Conservation (phyloP, 768 basidiomycete species). For the Tylopilus felleus region DNA sequence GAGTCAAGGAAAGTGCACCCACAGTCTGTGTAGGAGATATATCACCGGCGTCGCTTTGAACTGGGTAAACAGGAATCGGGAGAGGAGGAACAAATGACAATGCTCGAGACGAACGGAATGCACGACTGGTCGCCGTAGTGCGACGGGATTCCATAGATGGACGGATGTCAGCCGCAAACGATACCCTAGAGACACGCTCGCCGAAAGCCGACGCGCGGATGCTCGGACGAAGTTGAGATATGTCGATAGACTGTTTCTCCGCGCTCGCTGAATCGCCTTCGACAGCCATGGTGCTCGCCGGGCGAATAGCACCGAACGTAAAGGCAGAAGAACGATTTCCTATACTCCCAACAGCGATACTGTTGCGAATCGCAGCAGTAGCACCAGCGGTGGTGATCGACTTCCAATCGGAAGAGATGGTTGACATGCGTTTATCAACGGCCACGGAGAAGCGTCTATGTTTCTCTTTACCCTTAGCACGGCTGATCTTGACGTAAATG, state of each 20-base stretch:
- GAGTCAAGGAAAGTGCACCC: constrained; percentile 43
- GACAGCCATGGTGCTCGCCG: constrained; percentile 41
- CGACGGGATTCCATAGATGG: constrained; percentile 45
- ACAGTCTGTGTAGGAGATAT: constrained; percentile 44
- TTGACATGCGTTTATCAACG: constrained; percentile 81
- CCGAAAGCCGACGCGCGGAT: constrained; percentile 47
- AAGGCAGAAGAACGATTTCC: constrained; percentile 46
- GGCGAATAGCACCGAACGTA: constrained; percentile 55
- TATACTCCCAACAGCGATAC: constrained; percentile 47
- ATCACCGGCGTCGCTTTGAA: constrained; percentile 25
- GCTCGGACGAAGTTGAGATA: constrained; percentile 45
- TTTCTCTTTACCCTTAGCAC: constrained; percentile 48
- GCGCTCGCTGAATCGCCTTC: constrained; percentile 37
- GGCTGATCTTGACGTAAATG: constrained; percentile 52
- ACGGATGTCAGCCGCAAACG: constrained; percentile 62
- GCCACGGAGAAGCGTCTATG: constrained; percentile 59
- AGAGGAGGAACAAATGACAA: constrained; percentile 42
- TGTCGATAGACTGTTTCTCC: constrained; percentile 41
- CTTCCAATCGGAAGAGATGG: constrained; percentile 77
- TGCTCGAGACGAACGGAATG: constrained; percentile 42
- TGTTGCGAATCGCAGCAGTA: constrained; percentile 66
- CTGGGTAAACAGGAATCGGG: constrained; percentile 24
- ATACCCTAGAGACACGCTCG: constrained; percentile 59
- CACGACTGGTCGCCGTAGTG: constrained; percentile 39
- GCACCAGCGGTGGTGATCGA: constrained; percentile 68